phyloP scores from a whole-genome alignment of 257 asterid genomes.

The Nicotiana obtusifolia region DNA sequence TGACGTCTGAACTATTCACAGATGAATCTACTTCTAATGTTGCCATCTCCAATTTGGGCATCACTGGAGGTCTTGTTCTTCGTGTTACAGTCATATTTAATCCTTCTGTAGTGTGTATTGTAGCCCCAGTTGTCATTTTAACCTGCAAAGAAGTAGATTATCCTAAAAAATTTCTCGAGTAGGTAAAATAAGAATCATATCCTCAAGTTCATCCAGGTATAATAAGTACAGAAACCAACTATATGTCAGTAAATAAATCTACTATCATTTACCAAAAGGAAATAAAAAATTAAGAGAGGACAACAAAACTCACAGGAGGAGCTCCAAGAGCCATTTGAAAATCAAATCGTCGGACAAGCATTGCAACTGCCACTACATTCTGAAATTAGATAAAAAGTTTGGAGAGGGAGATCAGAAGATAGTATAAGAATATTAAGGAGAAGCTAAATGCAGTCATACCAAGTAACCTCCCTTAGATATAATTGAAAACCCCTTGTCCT shows the following conservation, averaged over 20 bases:
- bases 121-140: slow-evolving; percentile 95
- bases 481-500: background rate
- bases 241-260: background rate
- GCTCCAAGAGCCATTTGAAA: slow-evolving; percentile 89
- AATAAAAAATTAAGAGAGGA: background rate
- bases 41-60: slow-evolving; percentile 53
- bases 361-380: slow-evolving; percentile 76
- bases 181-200: background rate
- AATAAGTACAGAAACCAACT: background rate
- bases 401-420: background rate
- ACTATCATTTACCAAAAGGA: background rate
- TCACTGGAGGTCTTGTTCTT: slow-evolving; percentile 52
- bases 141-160: slow-evolving; percentile 46
- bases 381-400: slow-evolving; percentile 18
- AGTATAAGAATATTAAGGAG: background rate
- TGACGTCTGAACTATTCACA: slow-evolving; percentile 20
- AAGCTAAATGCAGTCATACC: background rate
- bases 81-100: slow-evolving; percentile 79
- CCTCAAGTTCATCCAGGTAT: background rate
- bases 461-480: background rate
- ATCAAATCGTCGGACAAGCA: slow-evolving; percentile 86
- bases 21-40: slow-evolving; percentile 36
- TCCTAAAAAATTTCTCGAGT: background rate
- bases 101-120: slow-evolving; percentile 94
- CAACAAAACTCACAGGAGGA: slow-evolving; percentile 70